Conservation (phyloP, 441 rosid species). For the Populus hybrid region DNA sequence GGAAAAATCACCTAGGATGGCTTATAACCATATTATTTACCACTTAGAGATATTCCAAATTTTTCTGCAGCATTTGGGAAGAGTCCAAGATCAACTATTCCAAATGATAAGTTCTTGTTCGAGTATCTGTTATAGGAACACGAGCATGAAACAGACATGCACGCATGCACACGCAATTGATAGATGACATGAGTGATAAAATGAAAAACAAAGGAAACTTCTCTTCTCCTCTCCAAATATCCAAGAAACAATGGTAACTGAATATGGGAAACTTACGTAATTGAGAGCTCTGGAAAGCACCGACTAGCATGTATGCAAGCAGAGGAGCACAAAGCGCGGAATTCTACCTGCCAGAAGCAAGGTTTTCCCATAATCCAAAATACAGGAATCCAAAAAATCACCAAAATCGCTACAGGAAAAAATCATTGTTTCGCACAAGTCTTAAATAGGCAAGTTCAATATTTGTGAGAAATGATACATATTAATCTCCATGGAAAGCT, state of each 20-base stretch:
- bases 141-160: background rate
- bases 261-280: conserved; percentile 45
- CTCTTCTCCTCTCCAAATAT: background rate
- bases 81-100: conserved; percentile 80
- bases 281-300: conserved; percentile 78
- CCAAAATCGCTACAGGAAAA: background rate
- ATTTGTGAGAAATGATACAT: background rate
- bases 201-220: background rate
- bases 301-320: conserved; percentile 67
- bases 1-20: conserved; percentile 5
- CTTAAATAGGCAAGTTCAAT: background rate
- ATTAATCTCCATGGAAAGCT: conserved; percentile 7
- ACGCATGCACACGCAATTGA: background rate
- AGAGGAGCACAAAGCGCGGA: conserved; percentile 56
- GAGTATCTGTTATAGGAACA: conserved; percentile 55
- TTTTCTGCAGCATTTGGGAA: conserved; percentile 80
- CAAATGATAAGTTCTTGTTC: conserved; percentile 76
- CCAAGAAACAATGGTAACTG: background rate
- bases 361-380: background rate
- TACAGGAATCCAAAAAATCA: background rate
- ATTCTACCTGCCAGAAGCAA: conserved; percentile 62
- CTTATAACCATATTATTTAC: conserved; percentile 23
- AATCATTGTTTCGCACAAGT: background rate
- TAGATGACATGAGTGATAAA: background rate
- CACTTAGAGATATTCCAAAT: conserved; percentile 83